Evolutionary conservation across 345 rosid species (phyloP), one percentile per base, ranked within the genome.

Genomic region (Kandelia obovata): DNA sequence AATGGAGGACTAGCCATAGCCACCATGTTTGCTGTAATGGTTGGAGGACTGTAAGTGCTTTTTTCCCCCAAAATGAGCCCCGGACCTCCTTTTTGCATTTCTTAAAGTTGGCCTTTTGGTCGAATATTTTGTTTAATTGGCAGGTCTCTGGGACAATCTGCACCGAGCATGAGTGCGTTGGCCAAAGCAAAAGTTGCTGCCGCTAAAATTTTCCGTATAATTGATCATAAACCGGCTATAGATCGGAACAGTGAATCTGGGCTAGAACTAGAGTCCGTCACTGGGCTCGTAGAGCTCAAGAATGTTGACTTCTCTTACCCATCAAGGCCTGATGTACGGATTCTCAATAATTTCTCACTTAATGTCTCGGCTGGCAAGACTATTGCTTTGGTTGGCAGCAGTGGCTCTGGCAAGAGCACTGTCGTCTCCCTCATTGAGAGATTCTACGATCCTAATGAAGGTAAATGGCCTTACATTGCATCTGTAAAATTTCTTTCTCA

Each of bases 391-490:
- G 98, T 91, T 11, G 98, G 98, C 56, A 94, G 97, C 82, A 94
- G 98, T 28, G 98, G 98, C 74, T 94, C 98, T 6, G 98, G 98
- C 21, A 94, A 94, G 81, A 94, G 98, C 81, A 94, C 98, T 0
- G 95, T 91, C 21, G 98, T 94, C 46, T 87, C 98, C 37, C 91
- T 94, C 67, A 94, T 94, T 25, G 98, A 94, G 78, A 80, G 98
- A 81, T 94, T 94, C 78, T 94, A 94, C 28, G 97, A 94, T 78
- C 98, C 98, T 37, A 75, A 67, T 68, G 83, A 95, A 82, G 98
- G 98, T 94, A 76, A 75, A 69, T 21, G n/a, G 49, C 23, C 19
- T 46, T 49, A 39, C 52, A 9, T 27, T 9, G 16, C 4, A 34
- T 34, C 37, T 7, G 37, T 34, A 7, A 34, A 34, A 34, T 53